Conservation (phyloP, 164 flowering plant species). For the Stephania yunnanensis region DNA sequence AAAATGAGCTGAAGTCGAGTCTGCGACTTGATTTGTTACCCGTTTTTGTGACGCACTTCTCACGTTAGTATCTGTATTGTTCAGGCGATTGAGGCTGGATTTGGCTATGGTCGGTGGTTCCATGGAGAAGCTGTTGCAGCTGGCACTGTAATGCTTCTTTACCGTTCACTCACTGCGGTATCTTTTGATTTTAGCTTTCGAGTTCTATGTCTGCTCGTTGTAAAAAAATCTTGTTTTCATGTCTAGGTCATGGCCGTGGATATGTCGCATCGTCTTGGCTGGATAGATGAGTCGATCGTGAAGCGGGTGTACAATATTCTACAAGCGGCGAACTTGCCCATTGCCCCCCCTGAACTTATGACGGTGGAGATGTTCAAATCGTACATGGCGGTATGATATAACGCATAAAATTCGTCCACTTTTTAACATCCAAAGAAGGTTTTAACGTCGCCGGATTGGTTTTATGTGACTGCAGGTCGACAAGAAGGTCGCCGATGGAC, state of each 20-base stretch:
- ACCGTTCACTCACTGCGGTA: not conserved
- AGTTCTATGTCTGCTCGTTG: not conserved
- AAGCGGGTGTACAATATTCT: constrained; percentile 56
- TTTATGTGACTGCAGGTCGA: constrained; percentile 55
- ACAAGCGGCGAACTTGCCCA: constrained; percentile 79
- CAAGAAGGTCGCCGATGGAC: constrained; percentile 97
- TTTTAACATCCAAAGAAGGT: not conserved
- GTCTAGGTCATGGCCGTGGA: constrained; percentile 98
- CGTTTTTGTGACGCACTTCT: not conserved
- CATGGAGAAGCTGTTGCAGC: constrained; percentile 99
- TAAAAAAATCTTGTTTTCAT: constrained; percentile 6
- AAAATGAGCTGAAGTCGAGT: no score
- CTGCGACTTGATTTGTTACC: not conserved
- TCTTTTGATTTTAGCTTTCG: not conserved
- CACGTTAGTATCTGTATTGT: constrained; percentile 6
- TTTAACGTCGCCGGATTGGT: not conserved
- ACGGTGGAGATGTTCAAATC: constrained; percentile 92
- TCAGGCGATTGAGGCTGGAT: constrained; percentile 94
- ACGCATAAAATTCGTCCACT: not conserved
- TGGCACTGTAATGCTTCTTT: constrained; percentile 59
- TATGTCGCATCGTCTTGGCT: constrained; percentile 95
- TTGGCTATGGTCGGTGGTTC: constrained; percentile 96
- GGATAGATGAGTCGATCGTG: constrained; percentile 89
- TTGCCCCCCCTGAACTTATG: constrained; percentile 74
- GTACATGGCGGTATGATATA: constrained; percentile 77